Evolutionary conservation across 2,329 filamentous ascomycete species (phyloP).

Genomic region (Diaporthe nobilis): DNA sequence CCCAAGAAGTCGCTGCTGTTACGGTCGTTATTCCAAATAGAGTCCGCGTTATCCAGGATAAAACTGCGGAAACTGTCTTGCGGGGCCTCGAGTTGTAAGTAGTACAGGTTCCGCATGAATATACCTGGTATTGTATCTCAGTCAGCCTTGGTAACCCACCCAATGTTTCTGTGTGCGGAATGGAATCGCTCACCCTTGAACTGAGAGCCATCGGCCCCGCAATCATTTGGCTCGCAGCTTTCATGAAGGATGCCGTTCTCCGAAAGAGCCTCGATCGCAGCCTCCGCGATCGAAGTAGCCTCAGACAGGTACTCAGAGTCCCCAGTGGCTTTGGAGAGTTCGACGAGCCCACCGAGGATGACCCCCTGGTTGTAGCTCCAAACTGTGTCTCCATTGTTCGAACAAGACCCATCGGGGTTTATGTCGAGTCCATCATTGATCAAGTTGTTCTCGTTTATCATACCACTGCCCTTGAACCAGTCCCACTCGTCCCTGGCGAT

Average conservation of each 20-base stretch:
- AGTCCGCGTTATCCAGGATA: slow-evolving; percentile 73
- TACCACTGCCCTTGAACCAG: slow-evolving; percentile 65
- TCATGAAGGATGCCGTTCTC: slow-evolving; percentile 66
- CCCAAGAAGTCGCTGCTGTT: slow-evolving; percentile 66
- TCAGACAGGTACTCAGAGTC: slow-evolving; percentile 58
- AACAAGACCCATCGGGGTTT: slow-evolving; percentile 58
- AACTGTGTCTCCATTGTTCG: slow-evolving; percentile 61
- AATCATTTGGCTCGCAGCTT: slow-evolving; percentile 62
- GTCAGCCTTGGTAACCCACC: background rate
- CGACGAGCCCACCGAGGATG: slow-evolving; percentile 65
- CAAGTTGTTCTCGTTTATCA: slow-evolving; percentile 64
- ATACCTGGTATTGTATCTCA: slow-evolving; percentile 55
- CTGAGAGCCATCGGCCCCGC: slow-evolving; percentile 65
- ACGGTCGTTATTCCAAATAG: slow-evolving; percentile 74
- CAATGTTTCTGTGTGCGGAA: background rate
- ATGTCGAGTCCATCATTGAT: slow-evolving; percentile 67
- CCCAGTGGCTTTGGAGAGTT: slow-evolving; percentile 61
- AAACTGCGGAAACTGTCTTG: slow-evolving; percentile 65
- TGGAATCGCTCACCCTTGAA: slow-evolving; percentile 69
- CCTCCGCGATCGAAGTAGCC: slow-evolving; percentile 65
- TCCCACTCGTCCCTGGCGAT: slow-evolving; percentile 64
- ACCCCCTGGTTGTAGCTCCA: slow-evolving; percentile 73
- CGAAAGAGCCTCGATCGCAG: slow-evolving; percentile 62
- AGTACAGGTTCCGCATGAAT: slow-evolving; percentile 74
- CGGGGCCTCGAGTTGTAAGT: slow-evolving; percentile 66